Evolutionary conservation across 1,284 basidiomycete genomes (phyloP), one percentile per base, ranked within the genome.

Genomic region (Apiotrichum akiyoshidainum): DNA sequence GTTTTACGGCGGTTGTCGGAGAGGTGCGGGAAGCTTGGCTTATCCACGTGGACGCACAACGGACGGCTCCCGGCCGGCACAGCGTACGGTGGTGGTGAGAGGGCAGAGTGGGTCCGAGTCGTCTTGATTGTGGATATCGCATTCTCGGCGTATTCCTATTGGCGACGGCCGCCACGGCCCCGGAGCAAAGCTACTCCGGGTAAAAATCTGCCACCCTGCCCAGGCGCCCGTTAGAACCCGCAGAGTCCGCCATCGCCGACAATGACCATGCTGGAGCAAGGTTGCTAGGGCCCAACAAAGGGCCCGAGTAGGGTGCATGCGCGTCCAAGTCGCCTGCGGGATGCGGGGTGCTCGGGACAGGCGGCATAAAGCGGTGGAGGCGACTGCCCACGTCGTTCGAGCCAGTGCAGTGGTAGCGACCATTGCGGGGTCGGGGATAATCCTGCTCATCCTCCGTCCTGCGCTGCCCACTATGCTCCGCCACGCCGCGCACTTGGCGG

Each of bases 291-390:
- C 37, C 37, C 11, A 11, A 2, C 10, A 13, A 6, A 16, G 12
- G 11, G 37, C 14, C 37, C 37, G 14, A 16, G 37, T 11, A n/a
- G 41, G 41, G 41, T 42, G 41, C 41, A 37, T 16, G 11, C 37
- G 14, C 37, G 26, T 31, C 26, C 37, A 16, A 13, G 37, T 39
- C 12, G 37, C 16, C 40, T n/a, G 40, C 10, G 6, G 22, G 19
- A n/a, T 50, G 48, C 48, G 48, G 48, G 48, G 48, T 13, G 19
- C 35, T 50, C 48, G 48, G 48, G n/a, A 26, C 48, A 22, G 35
- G 48, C 48, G 48, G 48, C 48, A 33, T 50, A 50, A 50, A 40
- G 48, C 48, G 48, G 48, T 50, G 35, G 10, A 50, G 48, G 48
- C 48, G 48, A 50, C 48, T 48, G 35, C 34, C 48, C 47, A 37